These are phyloP conservation scores for Gonapodya sp. DNA, from an alignment of 192 early-diverging fungal genomes.

Conservation along the genomic window DNA sequence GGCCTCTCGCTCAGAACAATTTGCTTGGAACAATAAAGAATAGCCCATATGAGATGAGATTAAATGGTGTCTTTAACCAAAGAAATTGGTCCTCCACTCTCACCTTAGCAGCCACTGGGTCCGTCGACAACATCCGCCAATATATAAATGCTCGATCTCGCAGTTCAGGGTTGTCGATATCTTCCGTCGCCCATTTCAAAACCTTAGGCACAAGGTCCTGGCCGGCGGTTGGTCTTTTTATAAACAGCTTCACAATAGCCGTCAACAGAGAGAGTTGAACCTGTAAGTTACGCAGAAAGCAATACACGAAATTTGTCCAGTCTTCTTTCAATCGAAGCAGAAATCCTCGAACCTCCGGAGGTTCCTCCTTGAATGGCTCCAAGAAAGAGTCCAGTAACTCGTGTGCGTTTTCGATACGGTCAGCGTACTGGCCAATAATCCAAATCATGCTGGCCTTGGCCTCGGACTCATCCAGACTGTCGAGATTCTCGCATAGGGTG, in stretches of 20 bases:
- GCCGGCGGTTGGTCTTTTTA: slow-evolving; percentile 81
- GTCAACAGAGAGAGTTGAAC: slow-evolving; percentile 82
- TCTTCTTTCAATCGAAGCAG: neutral
- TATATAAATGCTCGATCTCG: slow-evolving; percentile 97
- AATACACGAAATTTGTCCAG: slow-evolving; percentile 1
- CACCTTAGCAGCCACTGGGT: slow-evolving; percentile 79
- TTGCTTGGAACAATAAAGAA: slow-evolving; percentile 34
- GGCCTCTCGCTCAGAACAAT: slow-evolving; percentile 91
- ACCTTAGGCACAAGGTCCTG: slow-evolving; percentile 91
- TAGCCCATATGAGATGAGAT: too few species aligned
- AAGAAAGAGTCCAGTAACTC: slow-evolving; percentile 79
- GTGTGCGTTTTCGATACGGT: slow-evolving; percentile 93
- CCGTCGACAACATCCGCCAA: slow-evolving; percentile 91
- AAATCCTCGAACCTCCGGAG: slow-evolving; percentile 36
- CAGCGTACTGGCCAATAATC: slow-evolving; percentile 98
- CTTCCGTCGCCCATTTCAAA: slow-evolving; percentile 88
- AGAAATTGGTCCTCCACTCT: neutral
- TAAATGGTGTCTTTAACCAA: slow-evolving; percentile 16
- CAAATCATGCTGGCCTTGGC: slow-evolving; percentile 98
- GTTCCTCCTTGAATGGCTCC: slow-evolving; percentile 83
- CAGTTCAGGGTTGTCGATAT: slow-evolving; percentile 92
- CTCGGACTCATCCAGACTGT: slow-evolving; percentile 92
- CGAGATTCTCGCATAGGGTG: slow-evolving; percentile 89
- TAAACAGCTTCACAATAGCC: slow-evolving; percentile 91
- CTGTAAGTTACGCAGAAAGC: slow-evolving; percentile 17